These are phyloP conservation scores for Colletotrichum salicis DNA, from an alignment of 2,329 filamentous ascomycete species.

Conservation along the genomic window DNA sequence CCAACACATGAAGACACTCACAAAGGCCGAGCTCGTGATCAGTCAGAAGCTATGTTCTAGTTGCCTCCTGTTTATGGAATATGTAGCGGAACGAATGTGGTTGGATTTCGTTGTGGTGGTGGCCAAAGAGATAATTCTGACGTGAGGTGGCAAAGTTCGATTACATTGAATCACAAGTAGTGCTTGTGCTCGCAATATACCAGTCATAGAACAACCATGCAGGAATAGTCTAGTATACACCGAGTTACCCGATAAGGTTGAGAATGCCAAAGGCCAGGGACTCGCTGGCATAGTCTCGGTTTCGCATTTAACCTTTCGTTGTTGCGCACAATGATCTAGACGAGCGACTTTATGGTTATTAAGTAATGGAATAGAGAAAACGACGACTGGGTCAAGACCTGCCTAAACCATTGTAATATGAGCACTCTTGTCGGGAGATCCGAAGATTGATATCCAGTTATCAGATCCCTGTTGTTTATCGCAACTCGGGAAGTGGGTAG, in stretches of 20 bases:
- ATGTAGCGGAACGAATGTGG: background rate
- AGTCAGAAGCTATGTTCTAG: background rate
- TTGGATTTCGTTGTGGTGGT: background rate
- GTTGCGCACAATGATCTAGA: background rate
- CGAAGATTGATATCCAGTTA: too few relatives aligned
- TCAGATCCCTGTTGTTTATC: background rate
- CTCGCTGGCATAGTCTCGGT: background rate
- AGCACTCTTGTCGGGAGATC: too few relatives aligned
- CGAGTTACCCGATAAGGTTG: too few relatives aligned
- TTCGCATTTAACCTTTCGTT: background rate
- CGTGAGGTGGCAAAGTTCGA: background rate
- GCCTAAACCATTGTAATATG: too few relatives aligned
- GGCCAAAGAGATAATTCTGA: background rate
- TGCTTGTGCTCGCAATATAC: too few relatives aligned
- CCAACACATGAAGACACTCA: background rate
- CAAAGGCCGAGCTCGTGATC: background rate
- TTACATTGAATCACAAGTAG: too few relatives aligned
- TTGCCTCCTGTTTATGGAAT: background rate
- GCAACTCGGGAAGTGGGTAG: conserved; percentile 4
- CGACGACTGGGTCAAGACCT: too few relatives aligned
- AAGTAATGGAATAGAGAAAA: background rate
- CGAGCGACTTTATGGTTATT: too few relatives aligned
- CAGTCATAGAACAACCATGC: too few relatives aligned
- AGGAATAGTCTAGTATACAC: too few relatives aligned
- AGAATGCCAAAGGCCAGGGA: too few relatives aligned